These are phyloP conservation scores for rapeseed (Brassica napus) DNA, from an alignment of 345 rosid genomes.

Conservation along the genomic window DNA sequence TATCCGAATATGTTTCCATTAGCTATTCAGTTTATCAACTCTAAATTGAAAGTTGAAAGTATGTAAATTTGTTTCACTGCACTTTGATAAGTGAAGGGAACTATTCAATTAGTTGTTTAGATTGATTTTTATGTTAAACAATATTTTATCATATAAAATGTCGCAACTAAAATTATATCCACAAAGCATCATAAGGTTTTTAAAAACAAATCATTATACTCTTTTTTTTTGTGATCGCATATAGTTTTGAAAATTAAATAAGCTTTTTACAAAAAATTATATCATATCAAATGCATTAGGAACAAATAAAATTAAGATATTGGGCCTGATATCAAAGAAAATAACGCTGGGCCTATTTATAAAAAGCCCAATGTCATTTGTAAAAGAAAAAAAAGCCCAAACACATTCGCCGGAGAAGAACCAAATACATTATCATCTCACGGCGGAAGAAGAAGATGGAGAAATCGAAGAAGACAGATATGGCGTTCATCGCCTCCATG, in stretches of 20 bases:
- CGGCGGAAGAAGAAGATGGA: slow-evolving; percentile 28
- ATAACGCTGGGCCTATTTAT: background rate
- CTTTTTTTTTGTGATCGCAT: background rate
- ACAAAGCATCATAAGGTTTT: no score
- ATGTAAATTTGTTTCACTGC: background rate
- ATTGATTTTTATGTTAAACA: background rate
- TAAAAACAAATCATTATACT: background rate
- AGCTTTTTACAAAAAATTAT: background rate
- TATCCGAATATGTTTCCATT: background rate
- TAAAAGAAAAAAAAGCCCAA: background rate
- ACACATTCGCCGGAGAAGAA: slow-evolving; percentile 5
- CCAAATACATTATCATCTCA: background rate
- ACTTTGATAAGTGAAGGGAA: background rate
- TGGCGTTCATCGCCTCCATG: slow-evolving; percentile 22
- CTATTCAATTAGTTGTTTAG: background rate
- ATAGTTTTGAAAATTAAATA: background rate
- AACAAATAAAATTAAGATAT: no score
- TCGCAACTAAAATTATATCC: background rate
- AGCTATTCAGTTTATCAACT: background rate
- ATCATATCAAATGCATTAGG: no score
- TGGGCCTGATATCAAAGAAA: background rate
- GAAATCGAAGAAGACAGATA: slow-evolving; percentile 23
- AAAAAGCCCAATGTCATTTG: background rate
- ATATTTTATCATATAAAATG: background rate
- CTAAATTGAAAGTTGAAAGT: background rate